phyloP scores from a whole-genome alignment of 2,329 filamentous ascomycete species.

The Diplodia scrobiculata region DNA sequence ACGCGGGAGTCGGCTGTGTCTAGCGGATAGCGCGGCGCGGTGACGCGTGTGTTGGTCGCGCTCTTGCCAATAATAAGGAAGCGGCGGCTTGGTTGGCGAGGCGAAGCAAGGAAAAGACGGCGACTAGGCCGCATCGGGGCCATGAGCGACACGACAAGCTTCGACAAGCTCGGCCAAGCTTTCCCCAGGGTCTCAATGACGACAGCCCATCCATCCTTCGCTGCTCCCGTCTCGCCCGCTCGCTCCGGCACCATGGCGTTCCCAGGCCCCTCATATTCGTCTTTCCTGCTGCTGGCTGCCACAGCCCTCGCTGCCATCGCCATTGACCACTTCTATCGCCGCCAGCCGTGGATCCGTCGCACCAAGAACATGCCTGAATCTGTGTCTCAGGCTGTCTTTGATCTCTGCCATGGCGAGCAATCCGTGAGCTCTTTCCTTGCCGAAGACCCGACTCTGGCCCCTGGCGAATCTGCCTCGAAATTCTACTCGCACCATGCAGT shows the following conservation, averaged over 20 bases:
- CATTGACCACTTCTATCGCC: slow-evolving; percentile 22
- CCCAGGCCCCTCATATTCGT: neutral
- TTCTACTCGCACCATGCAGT: slow-evolving; percentile 53
- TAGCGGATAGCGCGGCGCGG: neutral
- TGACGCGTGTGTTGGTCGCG: neutral
- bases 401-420: slow-evolving; percentile 65
- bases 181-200: neutral
- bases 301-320: neutral
- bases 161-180: slow-evolving; percentile 24
- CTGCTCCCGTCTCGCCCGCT: neutral
- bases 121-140: neutral
- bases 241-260: slow-evolving; percentile 8
- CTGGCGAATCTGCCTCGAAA: slow-evolving; percentile 58
- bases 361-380: slow-evolving; percentile 31
- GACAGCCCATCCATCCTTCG: neutral
- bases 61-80: neutral
- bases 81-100: neutral
- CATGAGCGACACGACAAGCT: neutral
- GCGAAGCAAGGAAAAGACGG: neutral
- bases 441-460: slow-evolving; percentile 53
- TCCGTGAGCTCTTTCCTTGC: slow-evolving; percentile 62
- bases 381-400: slow-evolving; percentile 45
- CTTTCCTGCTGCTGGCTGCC: neutral
- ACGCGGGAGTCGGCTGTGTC: neutral
- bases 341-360: slow-evolving; percentile 28